These are phyloP conservation scores for Penicillium sp. DNA, from an alignment of 2,329 filamentous ascomycete genomes.

Conservation along the genomic window DNA sequence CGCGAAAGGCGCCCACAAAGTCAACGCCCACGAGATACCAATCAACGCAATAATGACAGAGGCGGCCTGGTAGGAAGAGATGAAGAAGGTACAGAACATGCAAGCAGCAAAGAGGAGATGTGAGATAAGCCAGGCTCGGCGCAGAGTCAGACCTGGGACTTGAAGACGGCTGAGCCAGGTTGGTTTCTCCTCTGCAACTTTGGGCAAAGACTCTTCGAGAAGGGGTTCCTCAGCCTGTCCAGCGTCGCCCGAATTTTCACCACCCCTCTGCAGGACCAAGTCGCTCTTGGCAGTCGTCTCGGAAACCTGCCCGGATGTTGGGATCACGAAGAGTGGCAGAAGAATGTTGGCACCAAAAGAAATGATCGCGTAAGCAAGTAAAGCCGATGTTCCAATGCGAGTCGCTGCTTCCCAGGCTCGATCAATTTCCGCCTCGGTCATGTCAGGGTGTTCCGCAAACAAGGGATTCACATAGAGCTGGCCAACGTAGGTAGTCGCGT, in stretches of 20 bases:
- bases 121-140: constrained; percentile 78
- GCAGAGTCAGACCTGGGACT: constrained; percentile 78
- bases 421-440: constrained; percentile 71
- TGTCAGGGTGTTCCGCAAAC: constrained; percentile 69
- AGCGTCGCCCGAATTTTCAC: constrained; percentile 19
- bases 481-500: constrained; percentile 88
- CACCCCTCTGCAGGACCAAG: constrained; percentile 1
- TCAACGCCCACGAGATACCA: constrained; percentile 87
- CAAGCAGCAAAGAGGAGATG: constrained; percentile 75
- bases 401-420: constrained; percentile 77
- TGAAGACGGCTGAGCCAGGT: constrained; percentile 56
- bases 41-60: constrained; percentile 74
- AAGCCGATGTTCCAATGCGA: constrained; percentile 78
- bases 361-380: constrained; percentile 81
- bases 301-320: constrained; percentile 54
- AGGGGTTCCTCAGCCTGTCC: constrained; percentile 28
- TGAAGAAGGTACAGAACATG: constrained; percentile 79
- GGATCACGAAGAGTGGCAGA: constrained; percentile 77
- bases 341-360: constrained; percentile 76
- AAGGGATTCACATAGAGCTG: constrained; percentile 86
- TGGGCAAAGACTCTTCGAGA: constrained; percentile 15
- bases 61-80: constrained; percentile 63
- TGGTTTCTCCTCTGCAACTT: constrained; percentile 13
- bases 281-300: constrained; percentile 5
- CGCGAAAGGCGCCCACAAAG: constrained; percentile 90